Evolutionary conservation across 345 rosid species (phyloP), one percentile per base, ranked within the genome.

Genomic region (Hypericum perforatum): DNA sequence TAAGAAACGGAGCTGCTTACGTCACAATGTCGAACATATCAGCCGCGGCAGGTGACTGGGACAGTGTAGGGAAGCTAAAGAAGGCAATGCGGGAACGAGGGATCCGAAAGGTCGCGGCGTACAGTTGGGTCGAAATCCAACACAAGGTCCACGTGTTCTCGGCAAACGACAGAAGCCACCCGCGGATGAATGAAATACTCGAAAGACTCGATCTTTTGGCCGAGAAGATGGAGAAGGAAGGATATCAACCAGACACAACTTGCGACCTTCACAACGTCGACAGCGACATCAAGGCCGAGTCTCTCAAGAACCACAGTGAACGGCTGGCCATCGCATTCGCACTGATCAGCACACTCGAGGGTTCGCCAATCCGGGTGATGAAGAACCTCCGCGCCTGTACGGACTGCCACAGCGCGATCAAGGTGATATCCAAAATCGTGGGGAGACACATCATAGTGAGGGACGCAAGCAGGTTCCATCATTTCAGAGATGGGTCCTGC

Each of bases 391-490:
- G 96, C 63, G 80, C 95, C 39, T 87, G 98, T 62, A 67, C 69
- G 45, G 95, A 87, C 51, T 85, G 98, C 63, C 98, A 91, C 65
- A 78, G 78, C 51, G 88, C 94, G 8, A 91, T 91, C 66, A 87
- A 91, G 71, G 68, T 83, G 47, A 85, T 85, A 29, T 82, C 95
- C 2, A 91, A 81, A 75, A 73, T 85, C 44, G 87, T 77, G 13
- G 64, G 70, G 59, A 78, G 96, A 60, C 88, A 82, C 65, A 88
- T 88, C 16, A 81, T 86, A 12, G 79, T 88, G 7, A 78, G 96
- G 64, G 96, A 92, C 77, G 76, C 89, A 22, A 87, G 80, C 68
- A 82, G 96, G 68, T 91, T 85, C 69, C 95, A 87, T 68, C 95
- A 78, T 68, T 87, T 91, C 69, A 81, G 50, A 60, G 78, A 79